Base-by-base conservation (phyloP, 495 filamentous ascomycete genomes). In the Pseudoneurospora amorphoporcata region DNA sequence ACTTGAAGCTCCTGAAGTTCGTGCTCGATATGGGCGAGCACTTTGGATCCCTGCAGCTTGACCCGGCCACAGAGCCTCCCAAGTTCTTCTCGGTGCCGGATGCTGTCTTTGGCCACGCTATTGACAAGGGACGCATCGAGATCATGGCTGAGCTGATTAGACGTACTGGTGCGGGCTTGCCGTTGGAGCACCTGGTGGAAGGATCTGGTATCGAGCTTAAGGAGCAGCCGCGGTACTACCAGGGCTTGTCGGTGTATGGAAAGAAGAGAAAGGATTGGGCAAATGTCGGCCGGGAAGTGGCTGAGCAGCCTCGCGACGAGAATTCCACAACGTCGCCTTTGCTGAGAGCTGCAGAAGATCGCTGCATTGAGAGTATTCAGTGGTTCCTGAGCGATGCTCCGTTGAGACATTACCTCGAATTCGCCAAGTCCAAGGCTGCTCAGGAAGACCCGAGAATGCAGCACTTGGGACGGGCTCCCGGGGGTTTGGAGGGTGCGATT, bases 331-430 rank as follows among this genome's bases (percentile, higher is more conserved):
- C 77, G 12, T 85, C 89, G 19, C 91, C 91, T 1, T 79, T 92
- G 14, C 81, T 93, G 2, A 75, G 84, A 29, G 87, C 90, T 19
- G 90, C 90, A 0, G 69, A 80, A 10, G 61, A 77, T 12, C 90
- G 90, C 17, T 87, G 81, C 19, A 77, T 94, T 37, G 86, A 88
- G 9, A 84, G 84, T 39, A 85, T 89, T 0, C 88, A 93, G 76
- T 94, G 90, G 88, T 91, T 91, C 76, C 78, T 93, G 68, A 87
- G 89, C 47, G 89, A 90, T 40, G 85, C 87, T 0, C 90, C 91
- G 0, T 75, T 84, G 72, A 81, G 89, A 40, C 79, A 84, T 61
- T 94, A 94, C 75, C 76, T 83, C 10, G 84, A 90, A 47, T 94
- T 92, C 74, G 82, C 85, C 14, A 85, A 87, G 58, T 83, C 83